phyloP scores from a whole-genome alignment of 1,284 basidiomycete genomes.

The Puccinia triticina region DNA sequence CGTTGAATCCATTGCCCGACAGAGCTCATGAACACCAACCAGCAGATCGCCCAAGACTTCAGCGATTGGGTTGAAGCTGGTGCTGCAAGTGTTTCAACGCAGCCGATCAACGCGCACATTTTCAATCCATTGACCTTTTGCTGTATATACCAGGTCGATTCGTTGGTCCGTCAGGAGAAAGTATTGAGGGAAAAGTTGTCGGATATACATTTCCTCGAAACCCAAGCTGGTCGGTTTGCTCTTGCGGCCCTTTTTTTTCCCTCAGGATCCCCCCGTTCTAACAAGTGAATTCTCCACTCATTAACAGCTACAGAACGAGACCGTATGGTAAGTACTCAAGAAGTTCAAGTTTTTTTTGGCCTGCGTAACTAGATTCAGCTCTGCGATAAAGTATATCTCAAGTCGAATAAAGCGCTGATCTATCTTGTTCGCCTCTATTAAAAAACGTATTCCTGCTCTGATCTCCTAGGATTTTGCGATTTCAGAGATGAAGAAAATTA shows the following conservation, averaged over 20 bases:
- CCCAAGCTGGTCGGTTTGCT: neutral
- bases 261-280: neutral
- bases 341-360: neutral
- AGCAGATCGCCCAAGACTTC: conserved; percentile 32
- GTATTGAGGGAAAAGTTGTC: neutral
- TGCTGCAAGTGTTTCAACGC: conserved; percentile 2
- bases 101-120: neutral
- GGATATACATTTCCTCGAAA: conserved; percentile 26
- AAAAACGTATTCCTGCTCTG: neutral
- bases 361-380: neutral
- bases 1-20: neutral
- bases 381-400: neutral
- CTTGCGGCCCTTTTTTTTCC: neutral
- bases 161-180: conserved; percentile 12
- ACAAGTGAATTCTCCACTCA: neutral
- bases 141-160: neutral
- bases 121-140: neutral
- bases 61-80: conserved; percentile 29
- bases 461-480: conserved; percentile 16
- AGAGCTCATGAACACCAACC: conserved; percentile 32
- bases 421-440: neutral
- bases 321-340: conserved; percentile 20
- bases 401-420: neutral
- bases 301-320: conserved; percentile 21
- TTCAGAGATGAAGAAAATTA: conserved; percentile 36